Percentiles rank a stretch among this genome's conserved stretches.
Evolutionary conservation across 208 protist genomes (phyloP).

Genomic region (Crithidia thermophila): DNA sequence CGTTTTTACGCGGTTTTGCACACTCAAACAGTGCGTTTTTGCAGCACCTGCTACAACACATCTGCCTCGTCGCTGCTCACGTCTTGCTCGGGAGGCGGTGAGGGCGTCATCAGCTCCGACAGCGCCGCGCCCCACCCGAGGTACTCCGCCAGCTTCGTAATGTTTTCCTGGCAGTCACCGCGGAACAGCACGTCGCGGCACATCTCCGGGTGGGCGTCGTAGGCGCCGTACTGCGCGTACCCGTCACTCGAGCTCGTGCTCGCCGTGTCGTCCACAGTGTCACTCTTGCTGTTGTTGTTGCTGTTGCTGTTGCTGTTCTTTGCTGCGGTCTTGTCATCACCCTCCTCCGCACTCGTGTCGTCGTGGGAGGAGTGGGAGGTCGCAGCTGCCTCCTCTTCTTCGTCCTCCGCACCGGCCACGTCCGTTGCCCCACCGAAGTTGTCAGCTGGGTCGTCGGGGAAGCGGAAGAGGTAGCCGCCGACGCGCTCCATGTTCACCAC

Average conservation of each 20-base stretch:
- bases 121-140: conserved; percentile 55
- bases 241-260: conserved; percentile 61
- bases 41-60: not conserved
- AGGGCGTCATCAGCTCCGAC: not conserved
- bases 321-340: not conserved
- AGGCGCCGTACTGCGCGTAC: conserved; percentile 47
- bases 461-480: conserved; percentile 70
- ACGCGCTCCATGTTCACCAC: conserved; percentile 92
- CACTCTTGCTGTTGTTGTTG: conserved; percentile 3
- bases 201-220: conserved; percentile 20
- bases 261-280: not conserved
- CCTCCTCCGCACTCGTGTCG: not conserved
- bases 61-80: not conserved
- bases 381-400: not conserved
- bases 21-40: too few relatives aligned
- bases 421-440: not conserved
- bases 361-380: not conserved
- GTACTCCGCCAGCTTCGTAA: conserved; percentile 42
- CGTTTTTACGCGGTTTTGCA: too few relatives aligned
- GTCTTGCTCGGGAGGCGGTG: not conserved
- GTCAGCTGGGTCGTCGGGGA: conserved; percentile 46
- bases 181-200: conserved; percentile 76
- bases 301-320: conserved; percentile 3
- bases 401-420: not conserved
- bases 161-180: conserved; percentile 77